Evolutionary conservation across 176 grass and related monocot species (phyloP), one percentile per base, ranked within the genome.

Genomic region (Rhynchospora pubera): DNA sequence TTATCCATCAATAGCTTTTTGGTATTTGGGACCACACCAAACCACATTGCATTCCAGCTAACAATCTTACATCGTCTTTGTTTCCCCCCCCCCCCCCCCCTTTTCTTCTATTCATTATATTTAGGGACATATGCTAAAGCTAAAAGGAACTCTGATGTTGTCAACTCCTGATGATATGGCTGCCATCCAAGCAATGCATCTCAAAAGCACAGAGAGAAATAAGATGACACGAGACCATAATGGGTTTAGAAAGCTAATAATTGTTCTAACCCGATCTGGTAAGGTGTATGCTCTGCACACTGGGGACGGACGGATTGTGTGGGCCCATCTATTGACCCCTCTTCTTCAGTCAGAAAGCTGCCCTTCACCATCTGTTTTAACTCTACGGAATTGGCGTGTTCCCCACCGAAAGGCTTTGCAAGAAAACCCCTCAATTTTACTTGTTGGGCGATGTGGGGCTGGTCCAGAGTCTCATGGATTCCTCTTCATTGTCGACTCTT

Each of bases 191-290:
- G 89, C 87, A 34, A 74, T 99, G 71, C 89, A 92, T 79, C 91
- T 90, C 62, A 99, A 91, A 90, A 93, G 83, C 82, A 93, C 93
- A 71, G 87, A 93, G 70, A 99, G 92, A 88, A 99, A 93, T 86
- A 99, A 99, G 85, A 99, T 99, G 97, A 90, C 89, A 84, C 83
- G 97, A 61, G 97, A 99, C 65, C 93, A 93, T 85, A 99, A 99
- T 68, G 97, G 97, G 77, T 99, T 99, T 57, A 81, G 91, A 57
- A 99, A 99, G 63, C 86, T 99, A 42, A 82, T 99, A 79, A 90
- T 99, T 47, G 93, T 95, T 43, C 53, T 99, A 78, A 91, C 97
- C 79, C 87, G 88, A 84, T 87, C 97, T 82, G 97, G 97, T 52
- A 99, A 99, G 84, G 81, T 99, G 61, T 47, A 89, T 52, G 97